Evolutionary conservation across 371 early-diverging fungal species (phyloP), one percentile per base, ranked within the genome.

Genomic region (Mucor ambiguus): DNA sequence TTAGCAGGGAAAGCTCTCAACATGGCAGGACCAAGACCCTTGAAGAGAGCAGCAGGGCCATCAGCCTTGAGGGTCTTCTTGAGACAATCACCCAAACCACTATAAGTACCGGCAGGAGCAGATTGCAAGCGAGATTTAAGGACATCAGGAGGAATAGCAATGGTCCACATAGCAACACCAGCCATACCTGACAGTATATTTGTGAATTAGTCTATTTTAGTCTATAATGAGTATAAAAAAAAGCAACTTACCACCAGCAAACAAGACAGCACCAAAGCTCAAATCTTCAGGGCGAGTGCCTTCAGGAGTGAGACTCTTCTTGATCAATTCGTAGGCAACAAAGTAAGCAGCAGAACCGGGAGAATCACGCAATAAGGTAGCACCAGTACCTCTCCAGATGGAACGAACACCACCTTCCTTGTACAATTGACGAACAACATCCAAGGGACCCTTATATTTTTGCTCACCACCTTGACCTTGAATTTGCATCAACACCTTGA

Each of bases 301-400:
- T 29, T 69, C 85, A 67, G 90, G 92, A 64, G 92, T 93, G 68
- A 98, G 83, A 22, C 82, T 59, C 67, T 86, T 83, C 85, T 97
- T 95, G 84, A 93, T 80, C 59, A 88, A 70, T 80, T 98, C 99
- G 76, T 98, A 98, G 11, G 93, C 94, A 68, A 93, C 95, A 92
- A 89, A 97, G 86, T 96, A 98, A n/a, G 96, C 97, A 48, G 96
- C 96, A 37, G 92, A 92, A 63, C 98, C 98, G 16, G 97, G 97
- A 48, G 90, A 90, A 77, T 98, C 98, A 65, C 98, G 89, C 66
- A 95, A 82, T 32, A 98, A 82, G 5, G 98, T 98, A 46, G 97
- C 97, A 61, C 92, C 89, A 14, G 97, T 95, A 65, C 98, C 98
- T 71, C 94, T 87, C 89, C 92, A 98, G 75, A 98, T 85, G 54